Evolutionary conservation across 345 rosid species (phyloP), one percentile per base, ranked within the genome.

Genomic region (Citrus cavaleriei): DNA sequence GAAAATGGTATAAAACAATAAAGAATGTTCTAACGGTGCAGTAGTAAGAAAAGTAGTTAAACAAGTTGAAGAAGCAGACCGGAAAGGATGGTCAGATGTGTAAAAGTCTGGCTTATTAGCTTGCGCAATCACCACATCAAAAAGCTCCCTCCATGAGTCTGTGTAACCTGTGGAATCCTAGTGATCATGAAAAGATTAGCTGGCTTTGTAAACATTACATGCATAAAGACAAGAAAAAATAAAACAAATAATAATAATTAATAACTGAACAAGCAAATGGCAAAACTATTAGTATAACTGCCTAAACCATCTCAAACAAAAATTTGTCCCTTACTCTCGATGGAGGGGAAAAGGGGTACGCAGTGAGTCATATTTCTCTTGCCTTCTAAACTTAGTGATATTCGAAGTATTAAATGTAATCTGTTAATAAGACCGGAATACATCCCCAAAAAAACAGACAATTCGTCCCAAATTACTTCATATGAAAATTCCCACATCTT

Each of bases 111-210:
- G 99, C 84, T 95, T 93, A 83, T 92, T 92, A 35, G 99, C 98
- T 89, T 95, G 90, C 40, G 97, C 99, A 85, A 95, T 95, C 68
- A 93, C 97, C 70, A 95, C 99, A 85, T 93, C 98, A 40, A 95
- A 95, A 82, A 95, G 98, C 46, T 93, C 96, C 79, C 92, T 86
- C 99, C 99, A 95, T 1, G 93, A 95, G 68, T 88, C 97, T 82
- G 68, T 74, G 77, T 74, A 78, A 67, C 91, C 93, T 78, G 85
- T 57, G 65, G 92, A 88, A 79, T 91, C 99, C 98, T 95, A 81
- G 81, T 32, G 73, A 84, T 78, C 22, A 86, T 40, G 46, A 68
- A 74, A 79, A 72, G 77, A n/a, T 67, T 58, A 82, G 73, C 32
- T 75, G 60, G 68, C 22, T 8, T 35, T 57, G 46, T 68, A 64